Evolutionary conservation across 306 rosid species (phyloP).

Genomic region (Cicer arietinum): DNA sequence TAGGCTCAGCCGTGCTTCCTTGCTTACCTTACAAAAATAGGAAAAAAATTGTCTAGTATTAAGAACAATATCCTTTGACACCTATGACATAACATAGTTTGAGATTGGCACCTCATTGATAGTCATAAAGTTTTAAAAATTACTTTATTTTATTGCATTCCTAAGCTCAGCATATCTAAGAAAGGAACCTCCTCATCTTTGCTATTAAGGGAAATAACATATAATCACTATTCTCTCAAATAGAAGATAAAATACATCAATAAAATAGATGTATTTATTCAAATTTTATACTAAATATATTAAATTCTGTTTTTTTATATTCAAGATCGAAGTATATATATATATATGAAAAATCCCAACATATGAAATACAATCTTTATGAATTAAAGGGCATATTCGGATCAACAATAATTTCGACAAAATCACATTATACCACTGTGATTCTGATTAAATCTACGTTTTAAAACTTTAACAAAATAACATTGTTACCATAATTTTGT

Average conservation of each 20-base stretch:
- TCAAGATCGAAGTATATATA: too few relatives aligned
- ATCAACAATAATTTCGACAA: too few relatives aligned
- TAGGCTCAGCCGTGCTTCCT: not conserved
- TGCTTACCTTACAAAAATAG: not conserved
- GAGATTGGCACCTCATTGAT: constrained; percentile 12
- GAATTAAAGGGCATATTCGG: not conserved
- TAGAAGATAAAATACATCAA: too few relatives aligned
- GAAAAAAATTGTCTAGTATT: not conserved
- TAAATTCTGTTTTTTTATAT: too few relatives aligned
- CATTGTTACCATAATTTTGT: too few relatives aligned
- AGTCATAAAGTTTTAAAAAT: constrained; percentile 29
- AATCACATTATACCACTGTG: too few relatives aligned
- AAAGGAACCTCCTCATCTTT: constrained; percentile 39
- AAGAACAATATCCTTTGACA: constrained; percentile 12
- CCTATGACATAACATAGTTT: not conserved
- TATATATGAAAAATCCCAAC: not conserved
- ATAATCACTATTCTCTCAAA: too few relatives aligned
- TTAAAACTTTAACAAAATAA: too few relatives aligned
- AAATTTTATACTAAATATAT: too few relatives aligned
- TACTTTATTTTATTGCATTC: not conserved
- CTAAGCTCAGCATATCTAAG: constrained; percentile 16
- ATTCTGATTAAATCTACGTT: too few relatives aligned
- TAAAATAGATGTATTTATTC: too few relatives aligned
- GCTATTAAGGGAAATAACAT: constrained; percentile 2
- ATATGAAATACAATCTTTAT: not conserved